These are phyloP conservation scores for Sporothrix pseudoabietina DNA, from an alignment of 2,329 filamentous ascomycete species.

Conservation along the genomic window DNA sequence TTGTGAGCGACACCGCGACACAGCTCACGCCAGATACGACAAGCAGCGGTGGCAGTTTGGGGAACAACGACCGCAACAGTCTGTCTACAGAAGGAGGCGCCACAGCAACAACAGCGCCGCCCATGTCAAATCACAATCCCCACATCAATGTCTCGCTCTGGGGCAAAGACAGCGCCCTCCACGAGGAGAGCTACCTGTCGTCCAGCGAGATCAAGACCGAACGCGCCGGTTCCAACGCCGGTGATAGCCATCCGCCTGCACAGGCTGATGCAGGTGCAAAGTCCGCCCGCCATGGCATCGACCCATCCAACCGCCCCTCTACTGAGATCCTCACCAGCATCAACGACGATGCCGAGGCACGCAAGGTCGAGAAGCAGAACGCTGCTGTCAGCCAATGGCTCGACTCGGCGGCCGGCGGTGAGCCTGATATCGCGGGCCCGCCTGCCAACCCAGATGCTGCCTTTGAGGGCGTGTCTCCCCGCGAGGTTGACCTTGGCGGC, in stretches of 20 bases:
- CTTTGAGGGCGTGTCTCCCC: constrained; percentile 45
- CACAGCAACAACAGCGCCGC: constrained; percentile 42
- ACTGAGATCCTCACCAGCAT: constrained; percentile 50
- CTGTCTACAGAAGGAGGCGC: constrained; percentile 54
- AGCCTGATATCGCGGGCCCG: not conserved
- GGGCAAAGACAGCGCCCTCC: constrained; percentile 47
- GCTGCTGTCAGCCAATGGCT: constrained; percentile 57
- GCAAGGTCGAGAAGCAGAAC: constrained; percentile 52
- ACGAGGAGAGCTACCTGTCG: constrained; percentile 31
- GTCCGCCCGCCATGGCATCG: constrained; percentile 45
- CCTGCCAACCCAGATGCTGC: constrained; percentile 17
- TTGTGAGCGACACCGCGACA: constrained; percentile 36
- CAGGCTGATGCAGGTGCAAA: not conserved
- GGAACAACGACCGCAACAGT: constrained; percentile 29
- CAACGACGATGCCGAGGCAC: constrained; percentile 51
- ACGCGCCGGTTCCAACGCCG: constrained; percentile 12
- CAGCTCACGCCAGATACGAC: constrained; percentile 55
- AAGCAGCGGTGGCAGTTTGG: constrained; percentile 46
- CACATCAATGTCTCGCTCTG: constrained; percentile 60
- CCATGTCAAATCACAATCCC: constrained; percentile 55
- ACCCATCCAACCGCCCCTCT: constrained; percentile 49
- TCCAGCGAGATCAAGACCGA: constrained; percentile 35
- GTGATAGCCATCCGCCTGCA: not conserved
- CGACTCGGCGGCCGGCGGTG: constrained; percentile 38
- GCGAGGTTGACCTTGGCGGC: constrained; percentile 50